Evolutionary conservation across 2,329 filamentous ascomycete genomes (phyloP).

Genomic region (Cytospora chrysosperma): DNA sequence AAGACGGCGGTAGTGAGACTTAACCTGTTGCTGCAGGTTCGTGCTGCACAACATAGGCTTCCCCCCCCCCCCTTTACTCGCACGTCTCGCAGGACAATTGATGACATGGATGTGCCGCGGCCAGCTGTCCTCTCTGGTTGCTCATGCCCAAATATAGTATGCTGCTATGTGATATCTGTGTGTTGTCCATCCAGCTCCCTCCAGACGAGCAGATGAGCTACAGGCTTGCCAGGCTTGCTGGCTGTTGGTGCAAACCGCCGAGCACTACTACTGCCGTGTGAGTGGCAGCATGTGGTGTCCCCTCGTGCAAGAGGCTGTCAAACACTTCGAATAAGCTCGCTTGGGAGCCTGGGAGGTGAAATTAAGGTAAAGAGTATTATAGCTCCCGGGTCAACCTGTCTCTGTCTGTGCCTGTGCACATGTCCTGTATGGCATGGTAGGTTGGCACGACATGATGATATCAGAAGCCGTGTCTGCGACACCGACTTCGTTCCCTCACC

Average conservation of each 20-base stretch:
- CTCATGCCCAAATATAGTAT: neutral
- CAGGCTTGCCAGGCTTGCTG: neutral
- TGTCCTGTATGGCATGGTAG: neutral
- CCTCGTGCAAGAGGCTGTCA: conserved; percentile 5
- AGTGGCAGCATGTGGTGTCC: neutral
- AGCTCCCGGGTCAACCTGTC: neutral
- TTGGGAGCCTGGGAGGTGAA: neutral
- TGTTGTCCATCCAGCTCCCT: neutral
- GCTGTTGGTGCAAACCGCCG: neutral
- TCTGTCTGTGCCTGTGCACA: neutral
- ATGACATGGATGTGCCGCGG: neutral
- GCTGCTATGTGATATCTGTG: too few relatives aligned
- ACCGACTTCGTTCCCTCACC: neutral
- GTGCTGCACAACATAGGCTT: conserved; percentile 5
- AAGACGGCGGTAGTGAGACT: conserved; percentile 13
- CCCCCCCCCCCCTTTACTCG: neutral
- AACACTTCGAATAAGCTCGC: neutral
- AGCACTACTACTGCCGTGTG: conserved; percentile 1
- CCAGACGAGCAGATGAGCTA: too few relatives aligned
- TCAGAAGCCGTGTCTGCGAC: neutral
- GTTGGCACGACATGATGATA: neutral
- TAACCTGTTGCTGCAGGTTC: conserved; percentile 8
- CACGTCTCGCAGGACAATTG: neutral
- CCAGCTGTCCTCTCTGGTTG: neutral
- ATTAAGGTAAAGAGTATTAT: neutral